Percentiles rank a stretch among this genome's conserved stretches.
Evolutionary conservation across 805 yeast species (phyloP).

Genomic region (Sugiyamaella valdiviana): DNA sequence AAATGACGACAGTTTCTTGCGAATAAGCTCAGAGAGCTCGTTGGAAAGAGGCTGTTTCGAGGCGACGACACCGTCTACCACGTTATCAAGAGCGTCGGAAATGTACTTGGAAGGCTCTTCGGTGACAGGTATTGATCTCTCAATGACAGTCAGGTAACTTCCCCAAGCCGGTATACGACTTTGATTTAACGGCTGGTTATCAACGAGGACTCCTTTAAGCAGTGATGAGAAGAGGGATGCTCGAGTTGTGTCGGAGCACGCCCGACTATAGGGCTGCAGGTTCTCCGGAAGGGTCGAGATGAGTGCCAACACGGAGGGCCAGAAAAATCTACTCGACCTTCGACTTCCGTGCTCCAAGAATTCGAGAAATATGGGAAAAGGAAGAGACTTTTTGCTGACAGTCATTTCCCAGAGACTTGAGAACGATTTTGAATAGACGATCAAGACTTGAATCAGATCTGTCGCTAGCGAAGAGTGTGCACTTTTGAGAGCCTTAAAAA

Average conservation of each 20-base stretch:
- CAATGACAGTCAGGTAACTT: constrained; percentile 14
- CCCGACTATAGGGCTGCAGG: constrained; percentile 14
- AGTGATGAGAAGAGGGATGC: constrained; percentile 11
- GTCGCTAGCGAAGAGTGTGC: constrained; percentile 17
- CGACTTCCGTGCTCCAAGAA: constrained; percentile 15
- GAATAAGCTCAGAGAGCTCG: neutral
- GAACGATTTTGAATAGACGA: constrained; percentile 40
- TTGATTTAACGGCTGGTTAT: neutral
- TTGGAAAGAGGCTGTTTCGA: neutral
- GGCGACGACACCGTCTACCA: constrained; percentile 7
- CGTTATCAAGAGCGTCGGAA: neutral
- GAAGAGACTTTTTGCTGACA: constrained; percentile 13
- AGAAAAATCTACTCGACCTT: constrained; percentile 12
- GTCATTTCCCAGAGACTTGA: constrained; percentile 25
- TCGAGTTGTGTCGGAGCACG: constrained; percentile 1
- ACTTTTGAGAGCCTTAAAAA: constrained; percentile 21
- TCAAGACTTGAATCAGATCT: constrained; percentile 32
- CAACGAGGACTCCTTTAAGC: constrained; percentile 11
- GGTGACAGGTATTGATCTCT: constrained; percentile 8
- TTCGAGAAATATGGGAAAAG: constrained; percentile 17
- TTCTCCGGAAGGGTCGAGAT: constrained; percentile 14
- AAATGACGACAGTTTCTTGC: constrained; percentile 3
- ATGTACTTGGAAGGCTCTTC: neutral
- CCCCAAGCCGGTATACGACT: constrained; percentile 18
- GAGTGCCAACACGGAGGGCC: constrained; percentile 20